Conservation (phyloP, 179 eudicot species). For the Spergularia azorica region DNA sequence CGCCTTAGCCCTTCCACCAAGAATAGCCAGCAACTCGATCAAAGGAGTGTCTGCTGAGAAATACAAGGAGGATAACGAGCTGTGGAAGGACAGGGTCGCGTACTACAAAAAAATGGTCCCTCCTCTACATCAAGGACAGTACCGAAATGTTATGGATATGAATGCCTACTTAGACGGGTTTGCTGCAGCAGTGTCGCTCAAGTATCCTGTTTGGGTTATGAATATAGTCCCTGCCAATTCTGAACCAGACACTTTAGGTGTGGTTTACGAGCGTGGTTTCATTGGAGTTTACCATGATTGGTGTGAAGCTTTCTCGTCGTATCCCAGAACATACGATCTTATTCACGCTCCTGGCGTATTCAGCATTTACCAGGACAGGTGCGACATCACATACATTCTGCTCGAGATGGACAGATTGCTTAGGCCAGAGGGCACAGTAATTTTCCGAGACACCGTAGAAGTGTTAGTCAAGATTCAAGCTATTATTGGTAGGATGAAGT, state of each 20-base stretch:
- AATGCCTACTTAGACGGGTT: slow-evolving; percentile 86
- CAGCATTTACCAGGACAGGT: slow-evolving; percentile 82
- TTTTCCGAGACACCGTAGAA: slow-evolving; percentile 78
- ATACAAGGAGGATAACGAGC: slow-evolving; percentile 55
- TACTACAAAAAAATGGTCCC: slow-evolving; percentile 50
- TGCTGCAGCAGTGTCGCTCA: slow-evolving; percentile 57
- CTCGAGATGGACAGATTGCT: slow-evolving; percentile 89
- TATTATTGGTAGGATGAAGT: slow-evolving; percentile 67
- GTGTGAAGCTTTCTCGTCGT: slow-evolving; percentile 93
- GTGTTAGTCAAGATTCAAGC: slow-evolving; percentile 64
- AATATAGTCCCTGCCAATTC: slow-evolving; percentile 70
- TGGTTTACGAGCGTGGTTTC: slow-evolving; percentile 76
- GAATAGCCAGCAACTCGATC: slow-evolving; percentile 56
- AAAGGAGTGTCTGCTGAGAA: slow-evolving; percentile 55
- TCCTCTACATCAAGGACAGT: slow-evolving; percentile 52
- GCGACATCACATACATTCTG: slow-evolving; percentile 76
- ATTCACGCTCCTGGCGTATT: slow-evolving; percentile 79
- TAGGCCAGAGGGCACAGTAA: slow-evolving; percentile 83
- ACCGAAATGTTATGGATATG: slow-evolving; percentile 85
- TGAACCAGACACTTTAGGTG: slow-evolving; percentile 64
- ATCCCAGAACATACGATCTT: slow-evolving; percentile 89
- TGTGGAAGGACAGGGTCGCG: slow-evolving; percentile 64
- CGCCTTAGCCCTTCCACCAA: slow-evolving; percentile 69
- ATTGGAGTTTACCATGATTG: slow-evolving; percentile 85
- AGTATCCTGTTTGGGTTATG: slow-evolving; percentile 95